These are phyloP conservation scores for Moniliophthora roreri DNA, from an alignment of 1,284 basidiomycete species.

Conservation along the genomic window DNA sequence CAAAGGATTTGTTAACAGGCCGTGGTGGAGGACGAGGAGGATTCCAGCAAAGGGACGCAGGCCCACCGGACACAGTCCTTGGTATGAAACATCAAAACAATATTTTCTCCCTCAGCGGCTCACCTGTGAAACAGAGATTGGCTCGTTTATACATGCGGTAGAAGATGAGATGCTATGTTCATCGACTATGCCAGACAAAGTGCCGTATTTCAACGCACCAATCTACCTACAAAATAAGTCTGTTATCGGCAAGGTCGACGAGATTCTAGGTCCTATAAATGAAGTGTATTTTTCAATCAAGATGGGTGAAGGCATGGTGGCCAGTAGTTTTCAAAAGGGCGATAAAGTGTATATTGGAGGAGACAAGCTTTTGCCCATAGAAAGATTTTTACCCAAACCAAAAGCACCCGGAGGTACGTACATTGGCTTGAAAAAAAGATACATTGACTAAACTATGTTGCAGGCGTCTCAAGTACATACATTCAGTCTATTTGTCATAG, in stretches of 20 bases:
- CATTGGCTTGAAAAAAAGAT: slow-evolving; percentile 9
- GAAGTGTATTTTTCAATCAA: slow-evolving; percentile 99
- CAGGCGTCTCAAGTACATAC: slow-evolving; percentile 52
- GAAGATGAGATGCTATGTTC: slow-evolving; percentile 99
- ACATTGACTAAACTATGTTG: background rate
- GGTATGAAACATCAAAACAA: slow-evolving; percentile 49
- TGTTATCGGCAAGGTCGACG: slow-evolving; percentile 92
- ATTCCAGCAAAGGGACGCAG: slow-evolving; percentile 70
- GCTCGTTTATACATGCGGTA: slow-evolving; percentile 90
- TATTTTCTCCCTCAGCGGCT: slow-evolving; percentile 5
- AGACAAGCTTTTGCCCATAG: slow-evolving; percentile 96
- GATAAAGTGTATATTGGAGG: slow-evolving; percentile 98
- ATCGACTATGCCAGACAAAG: slow-evolving; percentile 83
- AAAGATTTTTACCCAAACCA: slow-evolving; percentile 97
- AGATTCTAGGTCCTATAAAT: slow-evolving; percentile 97
- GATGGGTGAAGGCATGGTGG: slow-evolving; percentile 96
- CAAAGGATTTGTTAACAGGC: slow-evolving; percentile 23
- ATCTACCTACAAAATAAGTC: slow-evolving; percentile 99
- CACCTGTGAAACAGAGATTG: slow-evolving; percentile 62
- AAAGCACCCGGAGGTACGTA: slow-evolving; percentile 74
- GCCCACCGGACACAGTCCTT: slow-evolving; percentile 83
- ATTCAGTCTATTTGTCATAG: slow-evolving; percentile 10
- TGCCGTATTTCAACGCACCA: slow-evolving; percentile 99
- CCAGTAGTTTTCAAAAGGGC: slow-evolving; percentile 93
- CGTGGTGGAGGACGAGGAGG: slow-evolving; percentile 65